Conservation (phyloP, 2,329 filamentous ascomycete genomes). For the Colletotrichum orchidophilum region DNA sequence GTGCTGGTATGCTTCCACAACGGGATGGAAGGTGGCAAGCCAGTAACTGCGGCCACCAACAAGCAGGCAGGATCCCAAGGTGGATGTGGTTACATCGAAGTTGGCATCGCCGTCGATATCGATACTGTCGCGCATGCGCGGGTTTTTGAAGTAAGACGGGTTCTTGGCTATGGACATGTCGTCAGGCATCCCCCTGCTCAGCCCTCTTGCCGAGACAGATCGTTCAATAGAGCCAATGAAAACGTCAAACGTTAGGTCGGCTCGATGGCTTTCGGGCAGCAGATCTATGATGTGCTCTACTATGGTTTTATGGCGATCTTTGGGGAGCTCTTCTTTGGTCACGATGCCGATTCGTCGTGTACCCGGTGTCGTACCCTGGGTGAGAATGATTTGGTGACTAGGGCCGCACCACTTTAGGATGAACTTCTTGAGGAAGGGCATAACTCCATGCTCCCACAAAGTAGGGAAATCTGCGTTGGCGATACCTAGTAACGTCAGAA, state of each 20-base stretch:
- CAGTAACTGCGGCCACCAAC: conserved; percentile 50
- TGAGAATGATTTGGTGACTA: conserved; percentile 50
- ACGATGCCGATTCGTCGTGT: conserved; percentile 52
- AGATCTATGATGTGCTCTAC: conserved; percentile 52
- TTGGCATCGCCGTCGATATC: conserved; percentile 44
- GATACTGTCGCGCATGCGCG: conserved; percentile 57
- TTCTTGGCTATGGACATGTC: conserved; percentile 53
- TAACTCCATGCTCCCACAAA: conserved; percentile 53
- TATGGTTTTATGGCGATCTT: conserved; percentile 49
- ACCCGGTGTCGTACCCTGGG: conserved; percentile 46
- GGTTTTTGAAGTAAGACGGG: conserved; percentile 52
- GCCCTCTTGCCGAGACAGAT: conserved; percentile 51
- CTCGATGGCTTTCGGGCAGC: conserved; percentile 45
- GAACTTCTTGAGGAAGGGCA: conserved; percentile 54
- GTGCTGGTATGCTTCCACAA: conserved; percentile 47
- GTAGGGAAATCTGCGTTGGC: conserved; percentile 51
- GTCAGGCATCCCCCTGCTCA: conserved; percentile 48
- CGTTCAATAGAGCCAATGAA: conserved; percentile 49
- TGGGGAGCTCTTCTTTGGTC: conserved; percentile 46
- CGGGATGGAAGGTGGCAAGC: conserved; percentile 56
- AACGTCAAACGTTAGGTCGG: conserved; percentile 48
- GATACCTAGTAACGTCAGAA: conserved; percentile 35
- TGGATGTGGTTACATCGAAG: conserved; percentile 49
- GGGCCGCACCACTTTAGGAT: conserved; percentile 53
- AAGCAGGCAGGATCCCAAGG: conserved; percentile 51